These are phyloP conservation scores for Cadophora sp. DNA, from an alignment of 2,329 filamentous ascomycete genomes.

Conservation along the genomic window DNA sequence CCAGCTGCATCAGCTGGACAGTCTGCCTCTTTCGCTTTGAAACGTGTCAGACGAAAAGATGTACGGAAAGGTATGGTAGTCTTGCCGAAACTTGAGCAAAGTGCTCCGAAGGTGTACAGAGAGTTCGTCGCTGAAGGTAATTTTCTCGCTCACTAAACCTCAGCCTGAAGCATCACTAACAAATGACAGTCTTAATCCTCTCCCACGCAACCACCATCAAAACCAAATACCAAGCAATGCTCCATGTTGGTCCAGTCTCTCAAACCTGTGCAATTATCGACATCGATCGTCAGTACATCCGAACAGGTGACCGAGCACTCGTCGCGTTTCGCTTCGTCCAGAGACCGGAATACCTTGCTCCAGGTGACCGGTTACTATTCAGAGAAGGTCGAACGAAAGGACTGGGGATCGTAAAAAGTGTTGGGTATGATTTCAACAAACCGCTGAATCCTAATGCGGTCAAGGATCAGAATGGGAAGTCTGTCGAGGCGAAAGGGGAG, in stretches of 20 bases:
- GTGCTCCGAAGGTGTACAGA: slow-evolving; percentile 72
- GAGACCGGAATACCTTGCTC: slow-evolving; percentile 87
- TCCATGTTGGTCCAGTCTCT: slow-evolving; percentile 92
- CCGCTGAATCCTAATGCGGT: slow-evolving; percentile 51
- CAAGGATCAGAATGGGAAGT: slow-evolving; percentile 31
- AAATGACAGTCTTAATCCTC: slow-evolving; percentile 78
- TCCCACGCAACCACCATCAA: slow-evolving; percentile 98
- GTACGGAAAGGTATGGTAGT: slow-evolving; percentile 99
- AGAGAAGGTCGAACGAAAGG: slow-evolving; percentile 95
- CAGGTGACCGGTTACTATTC: slow-evolving; percentile 90
- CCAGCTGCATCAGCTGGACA: slow-evolving; percentile 90
- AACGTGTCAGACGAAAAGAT: slow-evolving; percentile 86
- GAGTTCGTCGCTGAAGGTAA: slow-evolving; percentile 81
- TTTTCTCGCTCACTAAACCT: background rate
- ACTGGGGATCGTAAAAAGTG: slow-evolving; percentile 87
- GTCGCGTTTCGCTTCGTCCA: slow-evolving; percentile 97
- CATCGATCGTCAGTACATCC: slow-evolving; percentile 93
- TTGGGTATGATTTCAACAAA: slow-evolving; percentile 80
- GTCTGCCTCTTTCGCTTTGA: slow-evolving; percentile 89
- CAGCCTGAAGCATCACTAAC: slow-evolving; percentile 6
- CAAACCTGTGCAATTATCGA: slow-evolving; percentile 98
- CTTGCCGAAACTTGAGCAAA: slow-evolving; percentile 79
- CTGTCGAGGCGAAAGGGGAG: slow-evolving; percentile 20
- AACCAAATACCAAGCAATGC: slow-evolving; percentile 96
- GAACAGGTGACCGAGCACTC: slow-evolving; percentile 90